These are phyloP conservation scores for Rhytidhysteron rufulum DNA, from an alignment of 2,329 filamentous ascomycete species.

Conservation along the genomic window DNA sequence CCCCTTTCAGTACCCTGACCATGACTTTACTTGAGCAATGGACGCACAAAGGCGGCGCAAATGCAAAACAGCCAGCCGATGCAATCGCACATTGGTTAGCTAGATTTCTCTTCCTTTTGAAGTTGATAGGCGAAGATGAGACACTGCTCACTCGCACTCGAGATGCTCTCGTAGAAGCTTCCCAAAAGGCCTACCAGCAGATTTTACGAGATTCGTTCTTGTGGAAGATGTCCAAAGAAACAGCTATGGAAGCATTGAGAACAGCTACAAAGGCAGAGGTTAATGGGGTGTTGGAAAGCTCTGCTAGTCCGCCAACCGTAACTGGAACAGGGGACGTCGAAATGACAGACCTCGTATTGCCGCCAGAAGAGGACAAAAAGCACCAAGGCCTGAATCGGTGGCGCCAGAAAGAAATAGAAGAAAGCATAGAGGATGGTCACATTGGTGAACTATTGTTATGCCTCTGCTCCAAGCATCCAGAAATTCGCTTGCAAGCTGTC, in stretches of 20 bases:
- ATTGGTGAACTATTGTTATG: constrained; percentile 68
- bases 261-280: constrained; percentile 31
- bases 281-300: constrained; percentile 28
- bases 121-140: constrained; percentile 34
- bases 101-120: constrained; percentile 30
- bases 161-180: constrained; percentile 24
- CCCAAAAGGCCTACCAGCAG: constrained; percentile 23
- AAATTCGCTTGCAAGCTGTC: constrained; percentile 75
- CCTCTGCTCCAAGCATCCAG: constrained; percentile 68
- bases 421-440: constrained; percentile 74
- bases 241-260: constrained; percentile 31
- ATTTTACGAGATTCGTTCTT: constrained; percentile 31
- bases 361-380: constrained; percentile 40
- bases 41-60: constrained; percentile 52
- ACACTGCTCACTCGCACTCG: constrained; percentile 20
- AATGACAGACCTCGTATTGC: constrained; percentile 27
- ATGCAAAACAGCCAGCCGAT: constrained; percentile 21
- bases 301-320: constrained; percentile 21
- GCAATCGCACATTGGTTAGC: constrained; percentile 33
- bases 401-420: constrained; percentile 72
- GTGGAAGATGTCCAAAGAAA: constrained; percentile 36
- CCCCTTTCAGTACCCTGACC: constrained; percentile 59
- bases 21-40: constrained; percentile 74
- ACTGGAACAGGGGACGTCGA: constrained; percentile 9
- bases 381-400: constrained; percentile 56